A percentile compares a stretch with the other conserved stretches of the same genome.
Evolutionary conservation across 2,329 filamentous ascomycete species (phyloP).

Genomic region (Fusarium subtropicale): DNA sequence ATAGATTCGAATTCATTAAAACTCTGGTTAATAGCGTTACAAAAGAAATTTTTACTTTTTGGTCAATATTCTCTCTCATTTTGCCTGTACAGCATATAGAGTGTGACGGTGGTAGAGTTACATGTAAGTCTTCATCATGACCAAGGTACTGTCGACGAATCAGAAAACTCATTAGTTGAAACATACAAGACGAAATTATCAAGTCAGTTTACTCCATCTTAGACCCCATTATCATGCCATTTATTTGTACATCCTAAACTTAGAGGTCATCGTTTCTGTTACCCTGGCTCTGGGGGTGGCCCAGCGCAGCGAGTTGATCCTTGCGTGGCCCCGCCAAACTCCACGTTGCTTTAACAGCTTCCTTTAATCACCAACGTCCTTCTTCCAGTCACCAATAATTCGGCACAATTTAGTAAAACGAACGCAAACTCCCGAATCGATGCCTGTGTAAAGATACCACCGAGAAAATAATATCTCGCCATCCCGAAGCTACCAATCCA

Average conservation of each 20-base stretch:
- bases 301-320: slow-evolving; percentile 18
- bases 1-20: slow-evolving; percentile 56
- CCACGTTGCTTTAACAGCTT: slow-evolving; percentile 46
- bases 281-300: not conserved
- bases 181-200: not conserved
- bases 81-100: not conserved
- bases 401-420: slow-evolving; percentile 7
- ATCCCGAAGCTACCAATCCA: slow-evolving; percentile 25
- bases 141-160: not conserved
- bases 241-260: not conserved
- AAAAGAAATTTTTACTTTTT: slow-evolving; percentile 13
- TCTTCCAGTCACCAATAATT: slow-evolving; percentile 16
- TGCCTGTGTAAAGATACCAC: slow-evolving; percentile 20
- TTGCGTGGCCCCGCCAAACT: slow-evolving; percentile 41
- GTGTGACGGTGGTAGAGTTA: not conserved
- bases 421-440: slow-evolving; percentile 8
- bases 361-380: slow-evolving; percentile 14
- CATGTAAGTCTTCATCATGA: slow-evolving; percentile 8
- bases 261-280: not conserved
- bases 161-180: not conserved
- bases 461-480: not conserved
- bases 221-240: not conserved
- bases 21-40: slow-evolving; percentile 31
- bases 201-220: not conserved
- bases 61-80: not conserved